These are phyloP conservation scores for Bipolaris victoriae DNA, from an alignment of 2,329 filamentous ascomycete species.

Conservation along the genomic window DNA sequence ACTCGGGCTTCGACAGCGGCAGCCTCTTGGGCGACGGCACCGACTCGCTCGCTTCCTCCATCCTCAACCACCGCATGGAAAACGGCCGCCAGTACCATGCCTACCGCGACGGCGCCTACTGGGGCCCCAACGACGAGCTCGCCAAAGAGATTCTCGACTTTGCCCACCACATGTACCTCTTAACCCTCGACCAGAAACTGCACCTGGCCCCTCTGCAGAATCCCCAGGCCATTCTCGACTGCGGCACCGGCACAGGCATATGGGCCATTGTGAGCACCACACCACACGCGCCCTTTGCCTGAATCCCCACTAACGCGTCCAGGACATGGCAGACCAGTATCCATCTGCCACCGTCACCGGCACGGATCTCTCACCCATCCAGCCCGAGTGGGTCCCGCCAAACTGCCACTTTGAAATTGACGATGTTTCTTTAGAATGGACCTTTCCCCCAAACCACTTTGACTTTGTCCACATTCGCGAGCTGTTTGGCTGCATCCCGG, in stretches of 20 bases:
- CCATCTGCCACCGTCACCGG: constrained; percentile 47
- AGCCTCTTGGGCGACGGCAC: constrained; percentile 46
- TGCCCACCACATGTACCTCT: constrained; percentile 49
- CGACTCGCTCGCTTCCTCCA: constrained; percentile 45
- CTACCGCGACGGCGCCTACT: constrained; percentile 47
- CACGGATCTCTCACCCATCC: constrained; percentile 58
- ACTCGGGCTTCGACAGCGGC: constrained; percentile 48
- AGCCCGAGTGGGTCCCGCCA: constrained; percentile 55
- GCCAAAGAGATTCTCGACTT: constrained; percentile 55
- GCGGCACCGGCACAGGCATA: constrained; percentile 48
- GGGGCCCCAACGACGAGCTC: constrained; percentile 53
- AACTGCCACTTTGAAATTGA: constrained; percentile 58
- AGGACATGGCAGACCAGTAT: constrained; percentile 40
- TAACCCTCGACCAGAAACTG: constrained; percentile 44
- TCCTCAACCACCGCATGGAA: constrained; percentile 46
- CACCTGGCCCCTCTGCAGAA: constrained; percentile 42
- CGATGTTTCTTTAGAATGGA: constrained; percentile 54
- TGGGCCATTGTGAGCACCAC: constrained; percentile 42
- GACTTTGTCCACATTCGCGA: constrained; percentile 57
- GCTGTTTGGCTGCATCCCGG: constrained; percentile 54
- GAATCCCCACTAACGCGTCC: background rate
- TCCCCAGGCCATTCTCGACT: constrained; percentile 42
- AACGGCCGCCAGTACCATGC: constrained; percentile 48
- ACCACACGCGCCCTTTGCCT: background rate
- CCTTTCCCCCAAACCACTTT: constrained; percentile 44